Evolutionary conservation across 2,329 filamentous ascomycete species (phyloP).

Genomic region (Fusarium sp.): DNA sequence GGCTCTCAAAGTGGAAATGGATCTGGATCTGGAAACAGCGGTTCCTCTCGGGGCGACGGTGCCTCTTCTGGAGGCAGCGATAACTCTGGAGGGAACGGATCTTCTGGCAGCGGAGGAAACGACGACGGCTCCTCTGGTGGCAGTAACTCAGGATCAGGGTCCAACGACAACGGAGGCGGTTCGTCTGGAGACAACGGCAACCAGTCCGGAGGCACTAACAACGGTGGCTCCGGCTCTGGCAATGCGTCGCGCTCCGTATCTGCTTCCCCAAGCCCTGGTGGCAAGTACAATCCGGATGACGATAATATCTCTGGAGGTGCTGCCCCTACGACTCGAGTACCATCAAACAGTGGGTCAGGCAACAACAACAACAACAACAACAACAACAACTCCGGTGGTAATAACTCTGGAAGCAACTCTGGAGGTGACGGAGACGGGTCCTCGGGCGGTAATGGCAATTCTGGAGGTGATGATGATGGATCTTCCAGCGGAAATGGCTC

Average conservation of each 20-base stretch:
- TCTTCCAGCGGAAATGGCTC: too few relatives aligned
- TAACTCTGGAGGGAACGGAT: too few relatives aligned
- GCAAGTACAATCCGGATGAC: not conserved
- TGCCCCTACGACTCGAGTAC: not conserved
- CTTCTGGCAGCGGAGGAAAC: not conserved
- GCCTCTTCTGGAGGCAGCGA: too few relatives aligned
- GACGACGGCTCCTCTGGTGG: not conserved
- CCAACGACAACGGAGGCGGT: not conserved
- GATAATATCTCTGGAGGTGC: not conserved
- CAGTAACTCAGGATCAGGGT: not conserved
- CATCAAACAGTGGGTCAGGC: not conserved
- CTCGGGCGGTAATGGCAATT: not conserved
- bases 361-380: not conserved
- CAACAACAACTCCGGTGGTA: not conserved
- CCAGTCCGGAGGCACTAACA: not conserved
- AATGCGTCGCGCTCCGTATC: not conserved
- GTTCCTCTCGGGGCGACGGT: not conserved
- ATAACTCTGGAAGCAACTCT: not conserved
- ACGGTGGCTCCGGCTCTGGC: not conserved
- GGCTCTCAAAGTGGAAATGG: too few relatives aligned
- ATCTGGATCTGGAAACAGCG: not conserved
- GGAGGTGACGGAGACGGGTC: not conserved
- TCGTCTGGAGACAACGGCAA: not conserved
- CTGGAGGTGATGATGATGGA: not conserved
- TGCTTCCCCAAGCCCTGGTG: not conserved